phyloP scores from a whole-genome alignment of 1,284 basidiomycete genomes.

The Xanthoconium separans region DNA sequence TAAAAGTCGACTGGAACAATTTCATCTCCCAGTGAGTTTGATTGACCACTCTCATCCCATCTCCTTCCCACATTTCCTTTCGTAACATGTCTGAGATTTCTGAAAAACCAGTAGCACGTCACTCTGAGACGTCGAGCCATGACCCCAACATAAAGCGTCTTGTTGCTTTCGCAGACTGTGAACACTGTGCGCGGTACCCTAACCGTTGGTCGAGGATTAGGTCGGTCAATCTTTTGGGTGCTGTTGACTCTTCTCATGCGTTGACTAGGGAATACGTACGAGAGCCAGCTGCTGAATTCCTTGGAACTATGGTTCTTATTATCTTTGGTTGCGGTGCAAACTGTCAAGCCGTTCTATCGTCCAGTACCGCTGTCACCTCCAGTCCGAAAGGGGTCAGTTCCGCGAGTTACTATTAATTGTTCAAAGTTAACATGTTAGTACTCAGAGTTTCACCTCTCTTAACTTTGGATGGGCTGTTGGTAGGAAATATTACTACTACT shows the following conservation, averaged over 20 bases:
- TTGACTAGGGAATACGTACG: slow-evolving; percentile 42
- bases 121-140: slow-evolving; percentile 18
- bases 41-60: neutral
- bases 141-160: slow-evolving; percentile 2
- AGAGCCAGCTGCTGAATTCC: slow-evolving; percentile 68
- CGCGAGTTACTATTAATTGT: neutral
- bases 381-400: slow-evolving; percentile 61
- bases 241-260: neutral
- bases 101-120: slow-evolving; percentile 16
- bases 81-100: slow-evolving; percentile 20
- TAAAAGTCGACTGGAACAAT: slow-evolving; percentile 19
- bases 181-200: slow-evolving; percentile 36
- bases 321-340: slow-evolving; percentile 65
- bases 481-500: slow-evolving; percentile 20
- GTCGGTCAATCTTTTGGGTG: slow-evolving; percentile 34
- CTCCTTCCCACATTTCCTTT: slow-evolving; percentile 1
- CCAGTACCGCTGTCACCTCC: slow-evolving; percentile 48
- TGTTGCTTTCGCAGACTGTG: slow-evolving; percentile 29
- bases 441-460: slow-evolving; percentile 59
- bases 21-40: neutral
- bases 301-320: slow-evolving; percentile 65
- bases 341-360: slow-evolving; percentile 61
- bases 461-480: slow-evolving; percentile 70
- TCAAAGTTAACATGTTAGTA: neutral
- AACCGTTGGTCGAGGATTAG: slow-evolving; percentile 59